phyloP scores from a whole-genome alignment of 345 rosid genomes.

The Dipteronia sinensis region DNA sequence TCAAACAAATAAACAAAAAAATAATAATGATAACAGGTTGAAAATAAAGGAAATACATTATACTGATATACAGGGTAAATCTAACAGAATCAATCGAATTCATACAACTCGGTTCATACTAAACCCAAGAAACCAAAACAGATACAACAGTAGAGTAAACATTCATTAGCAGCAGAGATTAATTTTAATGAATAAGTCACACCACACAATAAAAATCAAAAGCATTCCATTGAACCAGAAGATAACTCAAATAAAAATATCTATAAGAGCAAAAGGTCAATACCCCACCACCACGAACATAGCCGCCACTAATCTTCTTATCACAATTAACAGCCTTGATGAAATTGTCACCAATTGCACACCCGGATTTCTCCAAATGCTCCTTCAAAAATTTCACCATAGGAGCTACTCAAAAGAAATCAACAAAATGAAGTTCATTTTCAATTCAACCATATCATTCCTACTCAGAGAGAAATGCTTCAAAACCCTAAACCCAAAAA shows the following conservation, averaged over 20 bases:
- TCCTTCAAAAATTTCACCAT: constrained; percentile 82
- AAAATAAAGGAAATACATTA: no score
- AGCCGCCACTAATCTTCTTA: constrained; percentile 60
- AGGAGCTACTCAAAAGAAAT: constrained; percentile 50
- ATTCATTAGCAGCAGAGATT: neutral
- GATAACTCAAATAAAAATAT: neutral
- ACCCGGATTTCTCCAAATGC: constrained; percentile 86
- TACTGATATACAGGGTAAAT: no score
- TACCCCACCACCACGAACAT: constrained; percentile 70
- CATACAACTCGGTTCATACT: neutral
- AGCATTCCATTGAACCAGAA: neutral
- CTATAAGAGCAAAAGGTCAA: neutral
- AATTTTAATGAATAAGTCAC: neutral
- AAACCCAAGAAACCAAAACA: neutral
- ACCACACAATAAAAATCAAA: neutral
- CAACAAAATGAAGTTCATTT: constrained; percentile 12
- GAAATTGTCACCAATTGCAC: constrained; percentile 73
- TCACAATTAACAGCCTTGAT: constrained; percentile 69
- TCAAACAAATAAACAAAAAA: no score
- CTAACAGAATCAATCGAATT: constrained; percentile 4
- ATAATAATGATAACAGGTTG: no score
- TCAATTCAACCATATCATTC: neutral
- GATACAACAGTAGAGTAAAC: neutral
- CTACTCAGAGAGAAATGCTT: neutral
- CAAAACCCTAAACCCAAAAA: constrained; percentile 23